Percentiles rank a stretch among this genome's conserved stretches.
Evolutionary conservation across 2,329 filamentous ascomycete species (phyloP).

Genomic region (Penicillium fuscoglaucum): DNA sequence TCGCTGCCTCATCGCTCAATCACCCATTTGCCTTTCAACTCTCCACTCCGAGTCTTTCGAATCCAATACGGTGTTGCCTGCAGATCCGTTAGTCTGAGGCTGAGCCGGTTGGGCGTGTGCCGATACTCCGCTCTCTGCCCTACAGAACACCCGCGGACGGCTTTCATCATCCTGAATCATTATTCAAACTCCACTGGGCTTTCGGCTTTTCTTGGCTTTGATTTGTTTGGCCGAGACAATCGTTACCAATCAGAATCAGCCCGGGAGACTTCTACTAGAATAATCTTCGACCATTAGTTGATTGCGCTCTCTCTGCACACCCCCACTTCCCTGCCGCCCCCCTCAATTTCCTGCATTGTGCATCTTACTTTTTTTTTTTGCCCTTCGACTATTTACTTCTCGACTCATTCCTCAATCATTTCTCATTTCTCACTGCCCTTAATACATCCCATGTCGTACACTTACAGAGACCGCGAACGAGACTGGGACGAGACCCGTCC

Average conservation of each 20-base stretch:
- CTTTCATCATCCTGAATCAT: slow-evolving; percentile 14
- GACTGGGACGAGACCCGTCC: slow-evolving; percentile 46
- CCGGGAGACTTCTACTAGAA: slow-evolving; percentile 5
- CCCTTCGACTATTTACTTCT: neutral
- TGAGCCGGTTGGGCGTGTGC: slow-evolving; percentile 7
- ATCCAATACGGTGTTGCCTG: slow-evolving; percentile 6
- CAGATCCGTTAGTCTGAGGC: slow-evolving; percentile 7
- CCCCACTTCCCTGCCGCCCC: slow-evolving; percentile 26
- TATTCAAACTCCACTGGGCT: slow-evolving; percentile 1
- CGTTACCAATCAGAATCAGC: slow-evolving; percentile 20
- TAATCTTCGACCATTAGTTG: slow-evolving; percentile 19
- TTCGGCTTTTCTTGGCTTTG: slow-evolving; percentile 1
- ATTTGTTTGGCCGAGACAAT: slow-evolving; percentile 2
- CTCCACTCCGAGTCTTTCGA: neutral
- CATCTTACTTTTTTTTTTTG: slow-evolving; percentile 8
- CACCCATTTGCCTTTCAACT: neutral
- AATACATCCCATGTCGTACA: slow-evolving; percentile 35
- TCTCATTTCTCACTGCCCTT: slow-evolving; percentile 16
- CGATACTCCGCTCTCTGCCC: slow-evolving; percentile 13
- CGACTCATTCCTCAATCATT: slow-evolving; percentile 9
- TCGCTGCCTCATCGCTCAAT: neutral
- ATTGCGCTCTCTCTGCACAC: slow-evolving; percentile 17
- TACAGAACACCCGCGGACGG: slow-evolving; percentile 2
- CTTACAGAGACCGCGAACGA: slow-evolving; percentile 43
- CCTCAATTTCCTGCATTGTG: slow-evolving; percentile 22